Evolutionary conservation across 2,329 filamentous ascomycete genomes (phyloP), one percentile per base, ranked within the genome.

Genomic region (Pseudogymnoascus sp.): DNA sequence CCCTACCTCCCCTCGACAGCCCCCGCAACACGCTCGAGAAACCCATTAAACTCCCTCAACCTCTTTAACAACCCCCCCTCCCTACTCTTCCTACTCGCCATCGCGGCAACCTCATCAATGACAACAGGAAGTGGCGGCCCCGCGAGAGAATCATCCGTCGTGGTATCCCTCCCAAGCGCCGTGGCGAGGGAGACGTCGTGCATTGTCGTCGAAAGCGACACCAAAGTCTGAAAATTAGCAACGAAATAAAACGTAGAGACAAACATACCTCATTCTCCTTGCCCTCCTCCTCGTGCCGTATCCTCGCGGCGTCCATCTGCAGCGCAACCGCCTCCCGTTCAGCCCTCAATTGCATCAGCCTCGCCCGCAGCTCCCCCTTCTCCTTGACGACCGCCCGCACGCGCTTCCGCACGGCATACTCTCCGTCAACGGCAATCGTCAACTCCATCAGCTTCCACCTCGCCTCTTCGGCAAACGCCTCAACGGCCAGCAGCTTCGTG

Each of bases 261-360:
- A 20, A 36, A 71, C 77, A 64, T 71, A 83, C 83, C 71, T 80
- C 72, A 60, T 80, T 76, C 61, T 79, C 75, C 63, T 77, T 77
- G 59, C 75, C 80, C 28, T 82, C 79, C 2, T 73, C 76, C 63
- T 86, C 83, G 61, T 87, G 83, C 66, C 78, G 80, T 36, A 78
- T 78, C 47, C 85, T 76, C n/a, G 86, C 75, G 6, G 82, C 82
- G 64, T 88, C 85, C 77, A 85, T 86, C 41, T 78, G 80, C 15
- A 87, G 71, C 4, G 80, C 82, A 6, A 87, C 80, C 65, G 86
- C 79, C 66, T 87, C 83, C 59, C 83, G 76, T 72, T 87, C 84
- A 20, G 76, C 75, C 50, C 82, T 78, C 61, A 87, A 76, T 1
- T 77, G 77, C 28, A 86, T 68, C n/a, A 88, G 83, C 33, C 85